These are phyloP conservation scores for Didymella lethalis DNA, from an alignment of 2,329 filamentous ascomycete genomes.

Conservation along the genomic window DNA sequence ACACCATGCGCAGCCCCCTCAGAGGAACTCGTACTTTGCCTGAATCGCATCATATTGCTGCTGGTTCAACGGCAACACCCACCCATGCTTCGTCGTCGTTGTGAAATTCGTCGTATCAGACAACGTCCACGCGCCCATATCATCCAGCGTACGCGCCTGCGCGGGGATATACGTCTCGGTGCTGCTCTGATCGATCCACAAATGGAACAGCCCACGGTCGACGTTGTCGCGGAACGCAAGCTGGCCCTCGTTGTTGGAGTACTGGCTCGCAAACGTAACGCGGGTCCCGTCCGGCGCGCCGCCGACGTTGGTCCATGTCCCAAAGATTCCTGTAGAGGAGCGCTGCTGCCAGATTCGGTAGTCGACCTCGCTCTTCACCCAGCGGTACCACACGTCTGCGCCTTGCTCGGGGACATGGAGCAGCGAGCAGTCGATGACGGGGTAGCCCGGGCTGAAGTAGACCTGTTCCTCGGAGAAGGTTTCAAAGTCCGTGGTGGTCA, in stretches of 20 bases:
- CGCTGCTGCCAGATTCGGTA: constrained; percentile 19
- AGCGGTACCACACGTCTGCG: constrained; percentile 17
- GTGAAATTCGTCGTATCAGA: constrained; percentile 14
- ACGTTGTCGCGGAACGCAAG: constrained; percentile 12
- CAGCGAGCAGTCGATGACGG: constrained; percentile 18
- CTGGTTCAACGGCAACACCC: constrained; percentile 8
- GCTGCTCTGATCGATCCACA: constrained; percentile 19
- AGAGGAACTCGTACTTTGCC: constrained; percentile 8
- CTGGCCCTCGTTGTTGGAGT: constrained; percentile 19
- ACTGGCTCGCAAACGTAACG: constrained; percentile 12
- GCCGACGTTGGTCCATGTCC: constrained; percentile 14
- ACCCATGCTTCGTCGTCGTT: constrained; percentile 15
- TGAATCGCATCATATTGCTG: constrained; percentile 8
- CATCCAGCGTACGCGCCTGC: constrained; percentile 17
- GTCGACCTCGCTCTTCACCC: constrained; percentile 20
- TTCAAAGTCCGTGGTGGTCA: constrained; percentile 15
- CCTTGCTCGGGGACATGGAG: constrained; percentile 17
- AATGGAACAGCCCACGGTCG: constrained; percentile 9
- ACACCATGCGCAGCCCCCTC: too few species aligned
- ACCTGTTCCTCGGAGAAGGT: constrained; percentile 15
- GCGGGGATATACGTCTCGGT: constrained; percentile 20
- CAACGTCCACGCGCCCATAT: constrained; percentile 13
- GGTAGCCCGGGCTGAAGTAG: constrained; percentile 17
- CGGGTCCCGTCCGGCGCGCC: constrained; percentile 14
- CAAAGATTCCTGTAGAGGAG: constrained; percentile 9